phyloP scores from a whole-genome alignment of 495 filamentous ascomycete species.

The Penicillium taxi region DNA sequence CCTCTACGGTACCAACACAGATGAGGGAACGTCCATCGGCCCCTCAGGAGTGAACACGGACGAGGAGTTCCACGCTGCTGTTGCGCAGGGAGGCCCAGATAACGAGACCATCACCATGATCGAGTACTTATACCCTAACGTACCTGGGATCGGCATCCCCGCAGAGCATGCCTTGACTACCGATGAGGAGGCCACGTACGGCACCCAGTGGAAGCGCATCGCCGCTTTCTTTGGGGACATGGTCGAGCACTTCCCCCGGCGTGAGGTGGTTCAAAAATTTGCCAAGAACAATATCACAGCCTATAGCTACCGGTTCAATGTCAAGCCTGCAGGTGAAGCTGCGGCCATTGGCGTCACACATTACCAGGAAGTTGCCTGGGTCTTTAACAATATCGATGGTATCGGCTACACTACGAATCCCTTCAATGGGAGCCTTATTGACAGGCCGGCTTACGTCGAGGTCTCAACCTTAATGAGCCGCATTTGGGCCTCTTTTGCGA shows the following conservation, averaged over 20 bases:
- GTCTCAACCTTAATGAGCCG: neutral
- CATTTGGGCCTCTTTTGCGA: neutral
- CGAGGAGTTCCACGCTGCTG: neutral
- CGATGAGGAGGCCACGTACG: neutral
- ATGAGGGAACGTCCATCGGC: neutral
- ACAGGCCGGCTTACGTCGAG: neutral
- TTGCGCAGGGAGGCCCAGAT: neutral
- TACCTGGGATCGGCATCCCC: neutral
- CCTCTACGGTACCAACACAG: neutral
- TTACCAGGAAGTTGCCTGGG: neutral
- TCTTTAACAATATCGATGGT: conserved; percentile 1
- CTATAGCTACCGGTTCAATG: conserved; percentile 1
- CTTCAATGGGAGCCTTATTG: no score
- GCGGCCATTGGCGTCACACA: neutral
- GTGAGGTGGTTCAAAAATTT: neutral
- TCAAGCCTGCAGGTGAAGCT: neutral
- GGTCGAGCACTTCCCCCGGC: neutral
- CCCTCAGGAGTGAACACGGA: neutral
- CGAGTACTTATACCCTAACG: neutral
- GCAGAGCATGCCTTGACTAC: no score
- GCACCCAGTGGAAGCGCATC: neutral
- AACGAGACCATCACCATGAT: neutral
- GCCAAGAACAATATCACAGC: neutral
- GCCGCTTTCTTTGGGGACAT: neutral
- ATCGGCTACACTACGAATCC: neutral